A percentile compares a stretch with the other conserved stretches of the same genome.
phyloP scores from a whole-genome alignment of 805 yeast genomes.

The Candida ponderosae region DNA sequence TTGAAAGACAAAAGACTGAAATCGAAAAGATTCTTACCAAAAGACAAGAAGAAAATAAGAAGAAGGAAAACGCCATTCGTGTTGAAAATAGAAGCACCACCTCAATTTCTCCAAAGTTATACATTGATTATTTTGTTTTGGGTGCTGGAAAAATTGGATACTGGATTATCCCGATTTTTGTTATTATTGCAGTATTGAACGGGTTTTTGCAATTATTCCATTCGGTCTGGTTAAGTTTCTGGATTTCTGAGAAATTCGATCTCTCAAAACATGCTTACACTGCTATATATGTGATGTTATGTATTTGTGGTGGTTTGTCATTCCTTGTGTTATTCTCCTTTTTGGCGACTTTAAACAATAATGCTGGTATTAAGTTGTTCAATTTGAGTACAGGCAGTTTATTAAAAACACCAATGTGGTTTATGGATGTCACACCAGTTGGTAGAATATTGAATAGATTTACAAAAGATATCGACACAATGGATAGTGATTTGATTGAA shows the following conservation, averaged over 20 bases:
- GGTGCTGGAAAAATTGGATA: constrained; percentile 38
- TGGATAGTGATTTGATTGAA: constrained; percentile 73
- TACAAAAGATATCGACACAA: constrained; percentile 76
- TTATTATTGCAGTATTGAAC: constrained; percentile 18
- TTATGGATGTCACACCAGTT: constrained; percentile 77
- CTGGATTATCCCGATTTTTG: constrained; percentile 21
- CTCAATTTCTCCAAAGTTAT: constrained; percentile 23
- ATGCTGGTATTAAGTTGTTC: constrained; percentile 50
- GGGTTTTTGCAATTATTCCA: constrained; percentile 50
- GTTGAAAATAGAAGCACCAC: constrained; percentile 15
- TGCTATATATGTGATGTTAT: constrained; percentile 53
- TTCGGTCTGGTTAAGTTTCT: constrained; percentile 71
- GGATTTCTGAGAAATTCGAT: constrained; percentile 52
- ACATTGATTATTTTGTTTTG: constrained; percentile 30
- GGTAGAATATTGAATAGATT: constrained; percentile 81
- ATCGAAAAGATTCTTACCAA: constrained; percentile 15
- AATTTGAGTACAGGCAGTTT: constrained; percentile 46
- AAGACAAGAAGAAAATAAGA: constrained; percentile 18
- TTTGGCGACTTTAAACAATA: constrained; percentile 41
- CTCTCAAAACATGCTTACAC: constrained; percentile 45
- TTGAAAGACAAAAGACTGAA: constrained; percentile 12
- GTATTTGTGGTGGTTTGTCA: constrained; percentile 38
- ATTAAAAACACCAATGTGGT: constrained; percentile 72
- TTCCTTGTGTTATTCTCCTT: constrained; percentile 48
- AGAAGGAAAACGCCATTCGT: constrained; percentile 19